Conservation (phyloP, 306 rosid genomes). For the Heteromeles arbutifolia region DNA sequence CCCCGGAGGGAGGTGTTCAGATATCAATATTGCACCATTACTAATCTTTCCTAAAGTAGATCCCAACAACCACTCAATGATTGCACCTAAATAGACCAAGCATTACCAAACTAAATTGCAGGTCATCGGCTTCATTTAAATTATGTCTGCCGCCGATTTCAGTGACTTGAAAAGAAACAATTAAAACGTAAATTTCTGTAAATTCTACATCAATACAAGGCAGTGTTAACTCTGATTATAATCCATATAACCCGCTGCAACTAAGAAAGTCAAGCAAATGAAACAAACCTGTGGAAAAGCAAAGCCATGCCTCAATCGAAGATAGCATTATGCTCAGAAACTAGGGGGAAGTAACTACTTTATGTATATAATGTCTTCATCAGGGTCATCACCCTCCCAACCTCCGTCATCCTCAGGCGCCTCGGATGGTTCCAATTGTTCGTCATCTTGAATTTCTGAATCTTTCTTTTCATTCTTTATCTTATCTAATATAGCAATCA, state of each 20-base stretch:
- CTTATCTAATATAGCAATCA: conserved; percentile 76
- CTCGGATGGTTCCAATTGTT: conserved; percentile 33
- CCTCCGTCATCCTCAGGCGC: conserved; percentile 34
- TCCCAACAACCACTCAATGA: neutral
- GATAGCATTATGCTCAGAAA: conserved; percentile 11
- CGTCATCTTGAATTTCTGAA: conserved; percentile 20
- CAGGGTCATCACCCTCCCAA: conserved; percentile 68
- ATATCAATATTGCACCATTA: no score
- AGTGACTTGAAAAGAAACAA: neutral
- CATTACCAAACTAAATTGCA: neutral
- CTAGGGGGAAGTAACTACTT: conserved; percentile 35
- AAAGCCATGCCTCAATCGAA: conserved; percentile 11
- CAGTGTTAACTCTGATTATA: neutral
- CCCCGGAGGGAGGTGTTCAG: neutral
- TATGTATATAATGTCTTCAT: conserved; percentile 68
- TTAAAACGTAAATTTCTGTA: neutral
- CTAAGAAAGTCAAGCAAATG: neutral
- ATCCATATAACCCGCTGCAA: neutral
- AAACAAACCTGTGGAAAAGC: conserved; percentile 39
- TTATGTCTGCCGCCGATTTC: neutral
- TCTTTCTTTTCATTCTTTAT: conserved; percentile 56
- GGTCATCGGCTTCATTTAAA: neutral
- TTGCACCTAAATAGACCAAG: neutral
- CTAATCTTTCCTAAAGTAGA: neutral
- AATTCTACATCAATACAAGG: neutral